Evolutionary conservation across 345 rosid genomes (phyloP).

Genomic region (Eutrema yunnanense): DNA sequence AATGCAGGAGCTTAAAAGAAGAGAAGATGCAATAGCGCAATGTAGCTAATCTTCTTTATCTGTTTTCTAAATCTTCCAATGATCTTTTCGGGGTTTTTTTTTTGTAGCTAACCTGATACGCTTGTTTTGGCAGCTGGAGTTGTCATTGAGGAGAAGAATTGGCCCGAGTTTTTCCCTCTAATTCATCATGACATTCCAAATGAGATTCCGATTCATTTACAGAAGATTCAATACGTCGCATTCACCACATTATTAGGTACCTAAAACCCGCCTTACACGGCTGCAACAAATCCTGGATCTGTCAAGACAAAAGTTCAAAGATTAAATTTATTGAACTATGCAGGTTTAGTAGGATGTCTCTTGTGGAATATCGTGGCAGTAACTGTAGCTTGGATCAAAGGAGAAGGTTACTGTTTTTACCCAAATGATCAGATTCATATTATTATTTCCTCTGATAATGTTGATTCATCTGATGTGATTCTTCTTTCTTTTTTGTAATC

Average conservation of each 20-base stretch:
- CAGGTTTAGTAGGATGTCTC: conserved; percentile 80
- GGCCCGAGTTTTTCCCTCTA: conserved; percentile 91
- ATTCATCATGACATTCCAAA: conserved; percentile 93
- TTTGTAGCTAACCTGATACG: conserved; percentile 2
- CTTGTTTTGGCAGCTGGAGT: conserved; percentile 74
- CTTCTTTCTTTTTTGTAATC: neutral
- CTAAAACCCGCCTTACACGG: conserved; percentile 1
- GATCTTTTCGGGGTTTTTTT: neutral
- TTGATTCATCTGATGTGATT: conserved; percentile 8
- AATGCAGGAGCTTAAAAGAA: conserved; percentile 74
- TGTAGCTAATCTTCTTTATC: conserved; percentile 28
- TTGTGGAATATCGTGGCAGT: conserved; percentile 86
- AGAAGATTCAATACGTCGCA: conserved; percentile 76
- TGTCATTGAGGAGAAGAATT: conserved; percentile 86
- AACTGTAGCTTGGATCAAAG: conserved; percentile 85
- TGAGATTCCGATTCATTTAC: conserved; percentile 94
- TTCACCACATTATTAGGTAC: conserved; percentile 86
- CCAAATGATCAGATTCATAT: neutral
- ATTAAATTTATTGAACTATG: neutral
- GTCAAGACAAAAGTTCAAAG: neutral
- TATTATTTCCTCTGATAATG: neutral
- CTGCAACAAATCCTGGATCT: conserved; percentile 4
- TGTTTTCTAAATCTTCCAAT: neutral
- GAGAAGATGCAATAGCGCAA: conserved; percentile 75
- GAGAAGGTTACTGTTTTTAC: conserved; percentile 54